phyloP scores from a whole-genome alignment of 495 filamentous ascomycete genomes.

The Daldinia bambusicola region DNA sequence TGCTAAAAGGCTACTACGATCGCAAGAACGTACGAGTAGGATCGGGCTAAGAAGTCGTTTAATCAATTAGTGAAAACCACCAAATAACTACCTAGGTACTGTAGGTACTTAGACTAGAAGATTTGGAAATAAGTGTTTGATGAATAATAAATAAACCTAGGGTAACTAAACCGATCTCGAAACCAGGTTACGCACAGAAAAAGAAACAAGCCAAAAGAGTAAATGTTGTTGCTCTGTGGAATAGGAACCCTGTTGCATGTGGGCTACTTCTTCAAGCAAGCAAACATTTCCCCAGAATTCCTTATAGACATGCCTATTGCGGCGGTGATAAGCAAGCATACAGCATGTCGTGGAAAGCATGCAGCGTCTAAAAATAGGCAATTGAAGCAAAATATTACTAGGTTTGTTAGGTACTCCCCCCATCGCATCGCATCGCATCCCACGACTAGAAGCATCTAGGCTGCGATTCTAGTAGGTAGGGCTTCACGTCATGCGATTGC shows the following conservation, averaged over 20 bases:
- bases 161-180: neutral
- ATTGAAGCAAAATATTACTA: too few relatives aligned
- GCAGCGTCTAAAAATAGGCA: neutral
- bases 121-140: too few relatives aligned
- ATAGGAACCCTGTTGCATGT: neutral
- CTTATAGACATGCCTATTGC: conserved; percentile 4
- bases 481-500: neutral
- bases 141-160: too few relatives aligned
- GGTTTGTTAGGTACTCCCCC: neutral
- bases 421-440: neutral
- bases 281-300: too few relatives aligned
- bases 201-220: too few relatives aligned
- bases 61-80: neutral
- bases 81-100: too few relatives aligned
- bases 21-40: neutral
- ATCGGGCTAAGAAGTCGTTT: neutral
- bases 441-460: neutral
- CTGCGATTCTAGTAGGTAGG: conserved; percentile 1
- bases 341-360: neutral
- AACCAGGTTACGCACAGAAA: neutral
- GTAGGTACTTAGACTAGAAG: too few relatives aligned
- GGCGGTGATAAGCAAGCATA: neutral
- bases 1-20: neutral
- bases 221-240: neutral
- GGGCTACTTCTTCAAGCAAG: neutral